A percentile compares a stretch with the other conserved stretches of the same genome.
Evolutionary conservation across 305 asterid species (phyloP).

Genomic region (Solanum aculeatissimum): DNA sequence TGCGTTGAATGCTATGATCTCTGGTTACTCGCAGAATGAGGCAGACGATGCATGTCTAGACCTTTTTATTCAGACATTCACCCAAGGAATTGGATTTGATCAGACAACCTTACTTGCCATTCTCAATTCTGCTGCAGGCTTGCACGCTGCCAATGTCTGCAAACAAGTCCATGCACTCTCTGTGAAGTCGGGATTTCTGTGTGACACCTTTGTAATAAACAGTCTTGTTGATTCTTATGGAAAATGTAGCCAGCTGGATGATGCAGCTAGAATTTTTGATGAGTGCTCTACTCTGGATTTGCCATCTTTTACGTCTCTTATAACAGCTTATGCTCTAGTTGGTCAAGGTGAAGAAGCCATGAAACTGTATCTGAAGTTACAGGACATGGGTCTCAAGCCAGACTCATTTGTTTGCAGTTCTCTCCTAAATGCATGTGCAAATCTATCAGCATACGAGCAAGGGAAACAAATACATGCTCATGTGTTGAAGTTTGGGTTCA

Average conservation of each 20-base stretch:
- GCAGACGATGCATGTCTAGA: constrained; percentile 42
- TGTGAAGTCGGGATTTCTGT: constrained; percentile 50
- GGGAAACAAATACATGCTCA: constrained; percentile 91
- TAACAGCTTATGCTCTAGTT: constrained; percentile 59
- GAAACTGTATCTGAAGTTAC: constrained; percentile 57
- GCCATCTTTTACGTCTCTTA: constrained; percentile 68
- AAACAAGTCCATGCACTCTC: constrained; percentile 54
- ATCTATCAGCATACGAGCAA: constrained; percentile 72
- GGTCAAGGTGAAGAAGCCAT: constrained; percentile 84
- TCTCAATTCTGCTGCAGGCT: constrained; percentile 52
- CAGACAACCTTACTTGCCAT: constrained; percentile 57
- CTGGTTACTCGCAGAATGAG: constrained; percentile 56
- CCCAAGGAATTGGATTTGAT: constrained; percentile 32
- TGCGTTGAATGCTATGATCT: constrained; percentile 62
- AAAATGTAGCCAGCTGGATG: constrained; percentile 38
- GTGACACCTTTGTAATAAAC: constrained; percentile 48
- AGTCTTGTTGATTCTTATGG: constrained; percentile 75
- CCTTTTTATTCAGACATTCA: constrained; percentile 45
- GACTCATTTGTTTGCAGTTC: constrained; percentile 80
- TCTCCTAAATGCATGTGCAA: constrained; percentile 81
- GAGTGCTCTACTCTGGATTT: constrained; percentile 56
- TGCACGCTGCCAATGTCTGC: constrained; percentile 31
- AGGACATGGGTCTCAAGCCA: constrained; percentile 39
- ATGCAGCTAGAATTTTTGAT: constrained; percentile 56
- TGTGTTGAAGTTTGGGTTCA: constrained; percentile 58